phyloP scores from a whole-genome alignment of 306 rosid genomes.

The Castanea sativa region DNA sequence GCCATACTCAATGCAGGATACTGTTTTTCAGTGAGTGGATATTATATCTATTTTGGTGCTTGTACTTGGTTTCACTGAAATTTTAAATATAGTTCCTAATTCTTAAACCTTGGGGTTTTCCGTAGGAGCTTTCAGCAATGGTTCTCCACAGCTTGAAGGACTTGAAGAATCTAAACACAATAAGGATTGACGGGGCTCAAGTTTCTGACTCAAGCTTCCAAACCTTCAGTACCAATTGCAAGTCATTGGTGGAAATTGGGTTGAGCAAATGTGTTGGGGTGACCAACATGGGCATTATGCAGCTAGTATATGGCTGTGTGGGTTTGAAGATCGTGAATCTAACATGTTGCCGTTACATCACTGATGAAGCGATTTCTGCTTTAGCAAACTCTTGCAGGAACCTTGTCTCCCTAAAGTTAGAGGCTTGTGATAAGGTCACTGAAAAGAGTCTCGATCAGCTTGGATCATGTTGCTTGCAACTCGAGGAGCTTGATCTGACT shows the following conservation, averaged over 20 bases:
- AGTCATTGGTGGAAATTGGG: slow-evolving; percentile 62
- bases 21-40: slow-evolving; percentile 46
- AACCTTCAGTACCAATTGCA: slow-evolving; percentile 42
- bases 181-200: slow-evolving; percentile 52
- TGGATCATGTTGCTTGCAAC: slow-evolving; percentile 44
- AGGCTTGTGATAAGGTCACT: slow-evolving; percentile 58
- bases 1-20: slow-evolving; percentile 42
- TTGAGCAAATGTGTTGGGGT: slow-evolving; percentile 67
- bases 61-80: slow-evolving; percentile 5
- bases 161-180: slow-evolving; percentile 41
- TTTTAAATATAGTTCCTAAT: slow-evolving; percentile 5
- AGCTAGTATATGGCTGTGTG: slow-evolving; percentile 44
- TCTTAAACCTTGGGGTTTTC: slow-evolving; percentile 21
- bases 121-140: slow-evolving; percentile 44
- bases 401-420: slow-evolving; percentile 61
- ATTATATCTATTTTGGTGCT: slow-evolving; percentile 4
- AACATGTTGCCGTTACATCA: slow-evolving; percentile 58
- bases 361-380: slow-evolving; percentile 49
- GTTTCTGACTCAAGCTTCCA: slow-evolving; percentile 46
- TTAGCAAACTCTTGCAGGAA: slow-evolving; percentile 44
- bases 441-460: slow-evolving; percentile 44
- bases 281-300: slow-evolving; percentile 48
- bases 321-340: slow-evolving; percentile 56
- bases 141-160: slow-evolving; percentile 43
- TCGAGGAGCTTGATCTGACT: slow-evolving; percentile 68